phyloP scores from a whole-genome alignment of 2,329 filamentous ascomycete genomes.

The Microdochium bolleyi region DNA sequence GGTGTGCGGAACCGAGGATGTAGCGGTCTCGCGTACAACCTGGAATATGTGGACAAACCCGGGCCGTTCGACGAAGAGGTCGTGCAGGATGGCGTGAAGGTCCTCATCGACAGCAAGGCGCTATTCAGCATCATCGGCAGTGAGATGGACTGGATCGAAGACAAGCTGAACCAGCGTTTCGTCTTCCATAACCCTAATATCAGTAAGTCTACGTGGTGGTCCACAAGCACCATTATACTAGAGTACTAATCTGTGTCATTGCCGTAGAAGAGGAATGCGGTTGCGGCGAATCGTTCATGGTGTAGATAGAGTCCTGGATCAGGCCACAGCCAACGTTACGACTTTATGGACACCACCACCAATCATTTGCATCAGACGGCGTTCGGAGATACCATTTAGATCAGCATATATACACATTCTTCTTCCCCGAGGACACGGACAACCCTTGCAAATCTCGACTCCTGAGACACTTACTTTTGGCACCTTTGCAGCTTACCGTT shows the following conservation, averaged over 20 bases:
- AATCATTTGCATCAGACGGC: not conserved
- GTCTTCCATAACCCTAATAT: constrained; percentile 97
- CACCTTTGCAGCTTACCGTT: no score
- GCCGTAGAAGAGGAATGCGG: constrained; percentile 83
- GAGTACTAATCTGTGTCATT: constrained; percentile 12
- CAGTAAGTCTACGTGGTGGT: constrained; percentile 57
- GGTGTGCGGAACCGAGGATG: constrained; percentile 92
- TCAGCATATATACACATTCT: not conserved
- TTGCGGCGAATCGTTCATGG: constrained; percentile 94
- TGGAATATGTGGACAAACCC: constrained; percentile 92
- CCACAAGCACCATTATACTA: not conserved
- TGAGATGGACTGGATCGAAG: constrained; percentile 98
- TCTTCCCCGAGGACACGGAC: not conserved
- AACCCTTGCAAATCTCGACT: no score
- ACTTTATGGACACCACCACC: not conserved
- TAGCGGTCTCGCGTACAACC: constrained; percentile 84
- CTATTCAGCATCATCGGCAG: constrained; percentile 96
- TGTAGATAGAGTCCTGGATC: constrained; percentile 27
- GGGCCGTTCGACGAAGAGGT: constrained; percentile 85
- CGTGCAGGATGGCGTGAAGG: constrained; percentile 92
- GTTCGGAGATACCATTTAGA: not conserved
- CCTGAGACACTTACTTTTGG: not conserved
- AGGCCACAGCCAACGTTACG: not conserved
- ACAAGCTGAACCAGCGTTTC: constrained; percentile 86
- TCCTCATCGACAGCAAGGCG: constrained; percentile 94